Evolutionary conservation across 305 asterid genomes (phyloP).

Genomic region (Rubia balearica): DNA sequence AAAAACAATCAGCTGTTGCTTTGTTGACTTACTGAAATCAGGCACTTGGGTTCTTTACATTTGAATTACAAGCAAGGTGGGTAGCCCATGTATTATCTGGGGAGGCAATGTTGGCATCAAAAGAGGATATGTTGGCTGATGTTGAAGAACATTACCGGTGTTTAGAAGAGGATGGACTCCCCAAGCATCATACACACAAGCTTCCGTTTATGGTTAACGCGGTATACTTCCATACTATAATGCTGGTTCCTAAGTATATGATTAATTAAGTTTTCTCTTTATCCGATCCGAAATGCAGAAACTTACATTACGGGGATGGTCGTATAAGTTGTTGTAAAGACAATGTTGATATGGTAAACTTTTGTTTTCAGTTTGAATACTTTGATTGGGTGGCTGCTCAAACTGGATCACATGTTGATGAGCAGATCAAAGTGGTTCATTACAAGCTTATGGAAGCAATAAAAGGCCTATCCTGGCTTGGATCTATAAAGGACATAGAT

Average conservation of each 20-base stretch:
- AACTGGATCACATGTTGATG: slow-evolving; percentile 34
- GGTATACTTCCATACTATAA: slow-evolving; percentile 9
- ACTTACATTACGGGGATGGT: not conserved
- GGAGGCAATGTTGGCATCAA: slow-evolving; percentile 34
- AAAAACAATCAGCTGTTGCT: not conserved
- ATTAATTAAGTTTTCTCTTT: not conserved
- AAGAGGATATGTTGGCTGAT: slow-evolving; percentile 43
- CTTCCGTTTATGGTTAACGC: slow-evolving; percentile 9
- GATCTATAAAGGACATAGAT: slow-evolving; percentile 2
- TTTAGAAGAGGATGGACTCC: slow-evolving; percentile 43
- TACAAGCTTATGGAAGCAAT: slow-evolving; percentile 13
- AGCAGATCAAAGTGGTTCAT: slow-evolving; percentile 13
- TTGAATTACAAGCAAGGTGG: slow-evolving; percentile 62
- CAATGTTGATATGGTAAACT: not conserved
- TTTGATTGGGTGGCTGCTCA: slow-evolving; percentile 45
- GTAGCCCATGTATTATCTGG: slow-evolving; percentile 45
- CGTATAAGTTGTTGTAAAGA: not conserved
- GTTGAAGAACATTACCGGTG: slow-evolving; percentile 29
- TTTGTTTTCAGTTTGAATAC: slow-evolving; percentile 39
- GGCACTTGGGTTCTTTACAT: slow-evolving; percentile 22
- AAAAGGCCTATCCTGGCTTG: not conserved
- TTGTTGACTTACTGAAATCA: slow-evolving; percentile 10
- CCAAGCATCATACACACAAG: slow-evolving; percentile 46
- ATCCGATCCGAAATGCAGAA: not conserved
- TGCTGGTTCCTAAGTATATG: no score